Percentiles rank a stretch among this genome's conserved stretches.
Conservation (phyloP, 2,329 filamentous ascomycete genomes). For the Fusarium paranaense region DNA sequence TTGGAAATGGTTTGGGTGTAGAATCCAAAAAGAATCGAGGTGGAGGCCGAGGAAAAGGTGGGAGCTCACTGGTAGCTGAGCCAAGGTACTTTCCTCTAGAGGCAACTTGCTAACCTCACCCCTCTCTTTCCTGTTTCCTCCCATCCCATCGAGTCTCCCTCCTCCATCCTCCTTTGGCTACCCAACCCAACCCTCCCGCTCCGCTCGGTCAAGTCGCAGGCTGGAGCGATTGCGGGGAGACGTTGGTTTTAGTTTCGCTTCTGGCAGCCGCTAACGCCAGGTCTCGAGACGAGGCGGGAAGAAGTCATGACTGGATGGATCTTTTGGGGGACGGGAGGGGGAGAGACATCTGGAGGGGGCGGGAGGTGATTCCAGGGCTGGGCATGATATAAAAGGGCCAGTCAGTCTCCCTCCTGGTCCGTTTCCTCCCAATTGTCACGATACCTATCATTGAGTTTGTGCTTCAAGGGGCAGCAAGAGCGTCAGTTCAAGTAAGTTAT, state of each 20-base stretch:
- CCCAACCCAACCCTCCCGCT: conserved; percentile 6
- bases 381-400: conserved; percentile 29
- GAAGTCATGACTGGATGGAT: conserved; percentile 21
- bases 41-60: neutral
- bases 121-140: conserved; percentile 35
- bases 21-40: neutral
- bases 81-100: conserved; percentile 29
- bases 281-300: conserved; percentile 17
- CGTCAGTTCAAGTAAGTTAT: conserved; percentile 25
- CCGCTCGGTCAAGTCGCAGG: conserved; percentile 19
- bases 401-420: conserved; percentile 6
- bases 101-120: conserved; percentile 34
- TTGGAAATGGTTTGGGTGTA: neutral
- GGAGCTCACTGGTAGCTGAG: conserved; percentile 4
- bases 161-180: neutral
- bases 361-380: conserved; percentile 16
- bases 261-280: conserved; percentile 10
- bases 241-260: conserved; percentile 20
- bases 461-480: neutral
- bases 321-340: neutral
- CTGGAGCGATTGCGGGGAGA: conserved; percentile 29
- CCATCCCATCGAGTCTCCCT: neutral
- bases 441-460: neutral
- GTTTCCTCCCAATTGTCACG: conserved; percentile 2
- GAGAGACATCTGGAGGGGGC: neutral